A percentile compares a stretch with the other conserved stretches of the same genome.
Conservation (phyloP, 2,329 filamentous ascomycete genomes). For the Purpureocillium takamizusanense region DNA sequence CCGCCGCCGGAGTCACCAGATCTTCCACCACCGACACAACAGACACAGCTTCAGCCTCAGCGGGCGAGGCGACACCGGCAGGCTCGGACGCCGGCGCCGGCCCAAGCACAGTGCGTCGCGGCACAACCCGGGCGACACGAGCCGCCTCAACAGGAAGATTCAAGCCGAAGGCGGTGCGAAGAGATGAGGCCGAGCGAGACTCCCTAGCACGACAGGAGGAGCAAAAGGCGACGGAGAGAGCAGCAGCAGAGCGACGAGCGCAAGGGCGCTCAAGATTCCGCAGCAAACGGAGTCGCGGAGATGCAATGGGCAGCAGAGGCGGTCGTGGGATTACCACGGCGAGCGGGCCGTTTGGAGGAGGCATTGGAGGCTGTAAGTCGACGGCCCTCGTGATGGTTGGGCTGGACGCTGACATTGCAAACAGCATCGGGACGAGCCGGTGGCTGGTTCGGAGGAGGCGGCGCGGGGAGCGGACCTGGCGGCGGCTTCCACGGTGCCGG, state of each 20-base stretch:
- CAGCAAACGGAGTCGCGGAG: slow-evolving; percentile 33
- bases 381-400: background rate
- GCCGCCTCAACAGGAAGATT: slow-evolving; percentile 31
- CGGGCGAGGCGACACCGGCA: slow-evolving; percentile 9
- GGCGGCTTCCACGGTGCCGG: slow-evolving; percentile 17
- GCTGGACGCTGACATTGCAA: slow-evolving; percentile 2
- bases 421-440: slow-evolving; percentile 13
- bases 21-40: slow-evolving; percentile 12
- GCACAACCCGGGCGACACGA: slow-evolving; percentile 23
- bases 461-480: slow-evolving; percentile 17
- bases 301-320: slow-evolving; percentile 32
- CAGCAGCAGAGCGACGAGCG: slow-evolving; percentile 28
- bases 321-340: slow-evolving; percentile 24
- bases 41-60: slow-evolving; percentile 6
- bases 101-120: slow-evolving; percentile 20
- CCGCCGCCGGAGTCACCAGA: slow-evolving; percentile 13
- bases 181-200: slow-evolving; percentile 41
- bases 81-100: slow-evolving; percentile 7
- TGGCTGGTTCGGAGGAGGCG: slow-evolving; percentile 20
- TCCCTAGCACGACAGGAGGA: slow-evolving; percentile 34
- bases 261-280: slow-evolving; percentile 29
- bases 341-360: slow-evolving; percentile 29
- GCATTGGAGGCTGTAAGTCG: slow-evolving; percentile 13
- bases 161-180: slow-evolving; percentile 37
- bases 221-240: slow-evolving; percentile 30